phyloP scores from a whole-genome alignment of 2,329 filamentous ascomycete genomes.

The Cordyceps farinosa region DNA sequence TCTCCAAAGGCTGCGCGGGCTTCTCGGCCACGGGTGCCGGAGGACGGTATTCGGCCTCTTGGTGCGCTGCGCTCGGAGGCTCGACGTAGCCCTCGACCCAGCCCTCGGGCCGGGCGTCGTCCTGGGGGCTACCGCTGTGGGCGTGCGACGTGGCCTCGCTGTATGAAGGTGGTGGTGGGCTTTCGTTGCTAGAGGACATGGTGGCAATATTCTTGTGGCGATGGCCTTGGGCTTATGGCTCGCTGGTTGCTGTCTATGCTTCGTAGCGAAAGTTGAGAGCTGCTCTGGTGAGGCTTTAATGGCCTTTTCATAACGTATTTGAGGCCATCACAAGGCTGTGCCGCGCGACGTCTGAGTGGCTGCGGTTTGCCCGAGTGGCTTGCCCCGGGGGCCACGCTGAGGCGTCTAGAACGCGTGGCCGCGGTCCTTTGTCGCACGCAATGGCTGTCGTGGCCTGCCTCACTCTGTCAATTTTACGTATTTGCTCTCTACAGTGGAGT shows the following conservation, averaged over 20 bases:
- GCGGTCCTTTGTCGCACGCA: background rate
- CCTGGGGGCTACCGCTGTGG: background rate
- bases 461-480: background rate
- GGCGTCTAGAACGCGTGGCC: background rate
- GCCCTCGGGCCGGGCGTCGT: background rate
- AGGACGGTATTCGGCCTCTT: background rate
- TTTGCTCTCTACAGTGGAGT: too few species aligned
- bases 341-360: background rate
- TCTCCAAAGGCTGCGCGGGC: background rate
- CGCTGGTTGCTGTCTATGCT: background rate
- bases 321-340: background rate
- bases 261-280: too few species aligned
- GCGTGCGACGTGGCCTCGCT: background rate
- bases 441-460: background rate
- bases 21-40: background rate
- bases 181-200: background rate
- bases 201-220: background rate
- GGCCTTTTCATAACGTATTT: background rate
- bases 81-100: constrained; percentile 10
- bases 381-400: background rate
- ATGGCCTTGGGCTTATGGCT: too few species aligned
- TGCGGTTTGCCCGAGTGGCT: background rate
- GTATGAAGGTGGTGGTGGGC: background rate
- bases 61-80: background rate
- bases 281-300: background rate